phyloP scores from a whole-genome alignment of 768 basidiomycete genomes.

The Amanita pseudoporphyria region DNA sequence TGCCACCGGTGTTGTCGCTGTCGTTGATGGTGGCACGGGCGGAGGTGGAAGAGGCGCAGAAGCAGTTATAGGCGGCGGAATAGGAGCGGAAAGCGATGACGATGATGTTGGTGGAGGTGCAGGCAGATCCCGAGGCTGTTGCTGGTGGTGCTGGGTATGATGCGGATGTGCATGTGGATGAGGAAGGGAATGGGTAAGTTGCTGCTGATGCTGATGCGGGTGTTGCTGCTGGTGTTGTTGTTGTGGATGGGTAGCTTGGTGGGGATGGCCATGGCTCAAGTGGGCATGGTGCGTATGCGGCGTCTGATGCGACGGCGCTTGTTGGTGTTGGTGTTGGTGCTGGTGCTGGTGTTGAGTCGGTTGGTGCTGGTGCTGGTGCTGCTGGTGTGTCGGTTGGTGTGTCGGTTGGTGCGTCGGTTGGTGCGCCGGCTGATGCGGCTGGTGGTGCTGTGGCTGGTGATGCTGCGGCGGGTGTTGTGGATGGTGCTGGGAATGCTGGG shows the following conservation, averaged over 20 bases:
- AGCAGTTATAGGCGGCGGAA: constrained; percentile 10
- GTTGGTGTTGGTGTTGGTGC: constrained; percentile 4
- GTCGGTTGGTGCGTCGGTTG: constrained; percentile 7
- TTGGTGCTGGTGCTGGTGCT: constrained; percentile 14
- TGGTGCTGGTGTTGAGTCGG: constrained; percentile 11
- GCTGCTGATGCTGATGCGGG: constrained; percentile 16
- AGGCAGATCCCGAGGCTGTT: constrained; percentile 10
- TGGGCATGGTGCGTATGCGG: neutral
- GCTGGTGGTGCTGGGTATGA: constrained; percentile 18
- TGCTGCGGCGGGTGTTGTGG: neutral
- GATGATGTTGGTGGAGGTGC: constrained; percentile 21
- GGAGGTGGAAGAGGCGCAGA: constrained; percentile 13
- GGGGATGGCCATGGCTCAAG: neutral
- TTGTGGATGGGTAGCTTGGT: neutral
- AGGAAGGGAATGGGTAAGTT: constrained; percentile 14
- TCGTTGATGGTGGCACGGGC: constrained; percentile 11
- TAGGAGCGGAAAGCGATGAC: constrained; percentile 15
- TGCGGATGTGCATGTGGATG: constrained; percentile 12
- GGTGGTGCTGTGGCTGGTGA: constrained; percentile 7
- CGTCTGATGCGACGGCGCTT: neutral
- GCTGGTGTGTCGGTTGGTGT: constrained; percentile 26
- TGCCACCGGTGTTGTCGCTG: neutral
- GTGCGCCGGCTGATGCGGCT: constrained; percentile 4
- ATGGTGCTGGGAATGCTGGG: neutral
- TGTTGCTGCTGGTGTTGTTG: constrained; percentile 15